Evolutionary conservation across 2,329 filamentous ascomycete genomes (phyloP), one percentile per base, ranked within the genome.

Genomic region (Monilinia vaccinii-corymbosi): DNA sequence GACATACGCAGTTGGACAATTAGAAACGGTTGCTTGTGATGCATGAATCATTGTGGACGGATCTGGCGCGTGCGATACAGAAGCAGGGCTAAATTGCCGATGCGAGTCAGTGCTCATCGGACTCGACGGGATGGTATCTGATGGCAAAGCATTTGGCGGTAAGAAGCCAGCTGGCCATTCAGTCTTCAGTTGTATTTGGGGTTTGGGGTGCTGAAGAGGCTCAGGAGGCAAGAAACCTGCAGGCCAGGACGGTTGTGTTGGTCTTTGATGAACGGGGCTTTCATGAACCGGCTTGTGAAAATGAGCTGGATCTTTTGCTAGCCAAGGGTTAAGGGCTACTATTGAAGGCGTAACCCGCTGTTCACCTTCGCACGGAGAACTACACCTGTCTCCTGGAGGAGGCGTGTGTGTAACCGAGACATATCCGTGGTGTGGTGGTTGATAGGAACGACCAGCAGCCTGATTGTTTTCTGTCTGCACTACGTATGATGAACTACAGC

Each of bases 161-260:
- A 55, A 4, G n/a, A 55, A 55, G 7, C 51, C 51, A 21, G 51
- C 28, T 6, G 51, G 51, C 51, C 51, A 55, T 55, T 45, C 25
- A 23, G 40, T 55, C 28, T 55, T 55, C 2, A 25, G 11, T 32
- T 18, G 18, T 36, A n/a, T 11, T 11, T 44, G 47, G 18, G 57
- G 28, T 13, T 11, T 44, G 3, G 40, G 8, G n/a, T 16, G 23
- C 16, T 46, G n/a, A 2, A 42, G 57, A 1, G 32, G 23, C 21
- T 46, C 25, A 3, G 49, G 57, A 1, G 42, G 42, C 14, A 60
- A 25, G 21, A 60, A 60, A 6, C 57, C 57, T 38, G 57, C 49
- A 40, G 57, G 57, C 49, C 57, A 60, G 32, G 42, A 31, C 38
- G 44, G 36, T 28, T 36, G 38, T 32, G 10, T 8, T 47, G 50